Base-by-base conservation (phyloP, 805 yeast species). In the Candida tallmaniae region DNA sequence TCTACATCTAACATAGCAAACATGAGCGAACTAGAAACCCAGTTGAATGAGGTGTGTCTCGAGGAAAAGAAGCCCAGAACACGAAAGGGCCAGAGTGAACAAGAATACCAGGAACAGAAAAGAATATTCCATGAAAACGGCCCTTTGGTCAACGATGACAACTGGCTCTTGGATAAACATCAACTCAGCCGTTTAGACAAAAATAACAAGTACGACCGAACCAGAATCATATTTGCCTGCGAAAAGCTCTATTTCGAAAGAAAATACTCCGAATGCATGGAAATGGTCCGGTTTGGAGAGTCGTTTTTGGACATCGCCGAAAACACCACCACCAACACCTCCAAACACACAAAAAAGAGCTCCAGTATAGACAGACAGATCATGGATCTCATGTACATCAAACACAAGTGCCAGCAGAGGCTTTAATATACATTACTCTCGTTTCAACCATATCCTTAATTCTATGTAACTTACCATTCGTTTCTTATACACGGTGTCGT, bases 61-160 rank as follows among this genome's bases (percentile, higher is more conserved):
- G 12, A 10, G 24, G 32, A 5, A 16, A 34, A 23, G 24, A 9
- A 3, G 26, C 29, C 11, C 13, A 40, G 33, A 16, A 28, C 19
- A 19, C 35, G 96, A 27, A 85, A 83, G 47, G 80, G 78, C 0
- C 96, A 87, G 51, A 50, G 81, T 0, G 78, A 76, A 27, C 89
- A 79, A 35, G 83, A 74, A 37, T 87, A 60, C 44, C 58, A 51
- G 22, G 49, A 39, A 6, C 90, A 87, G 54, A 60, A 62, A 40
- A 41, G 42, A 3, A 73, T 69, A 47, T 86, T 76, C 49, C 57
- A 56, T 42, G 31, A 45, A 0, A 51, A 62, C 0, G 94, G 94
- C 0, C 93, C 95, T 0, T 58, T 63, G 1, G 47, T 73, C 13
- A 74, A 76, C 35, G 70, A 71, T 0, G 50, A 54, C 4, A 48